Conservation (phyloP, 805 yeast species). For the Starmera amethionina region DNA sequence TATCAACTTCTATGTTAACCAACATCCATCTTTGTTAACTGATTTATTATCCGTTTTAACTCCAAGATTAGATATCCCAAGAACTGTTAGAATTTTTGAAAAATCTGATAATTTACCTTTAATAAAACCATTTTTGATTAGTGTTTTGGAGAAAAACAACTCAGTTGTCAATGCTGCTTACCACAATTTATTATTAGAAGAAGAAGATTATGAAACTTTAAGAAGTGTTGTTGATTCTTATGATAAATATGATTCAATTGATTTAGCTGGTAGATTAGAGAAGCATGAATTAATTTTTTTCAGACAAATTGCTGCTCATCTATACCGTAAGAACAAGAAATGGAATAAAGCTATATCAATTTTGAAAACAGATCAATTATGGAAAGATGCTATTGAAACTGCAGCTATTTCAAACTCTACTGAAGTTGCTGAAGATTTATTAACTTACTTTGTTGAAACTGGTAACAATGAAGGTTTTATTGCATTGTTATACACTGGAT, state of each 20-base stretch:
- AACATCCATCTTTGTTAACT: slow-evolving; percentile 83
- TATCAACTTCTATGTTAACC: slow-evolving; percentile 83
- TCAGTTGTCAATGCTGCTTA: slow-evolving; percentile 90
- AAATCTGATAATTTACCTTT: slow-evolving; percentile 94
- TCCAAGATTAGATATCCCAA: slow-evolving; percentile 86
- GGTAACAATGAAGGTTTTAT: slow-evolving; percentile 94
- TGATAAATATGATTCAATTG: slow-evolving; percentile 88
- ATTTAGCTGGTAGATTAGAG: slow-evolving; percentile 86
- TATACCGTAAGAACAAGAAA: slow-evolving; percentile 90
- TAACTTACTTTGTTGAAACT: slow-evolving; percentile 89
- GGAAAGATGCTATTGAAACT: slow-evolving; percentile 91
- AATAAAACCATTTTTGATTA: slow-evolving; percentile 89
- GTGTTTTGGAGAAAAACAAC: slow-evolving; percentile 84
- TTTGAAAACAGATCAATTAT: slow-evolving; percentile 83
- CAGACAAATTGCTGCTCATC: slow-evolving; percentile 91
- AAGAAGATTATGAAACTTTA: slow-evolving; percentile 88
- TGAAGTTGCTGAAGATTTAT: slow-evolving; percentile 80
- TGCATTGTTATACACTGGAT: slow-evolving; percentile 80
- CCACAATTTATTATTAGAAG: slow-evolving; percentile 92
- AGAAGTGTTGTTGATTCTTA: slow-evolving; percentile 79
- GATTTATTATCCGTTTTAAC: slow-evolving; percentile 78
- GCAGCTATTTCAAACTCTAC: slow-evolving; percentile 73
- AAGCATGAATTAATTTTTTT: slow-evolving; percentile 85
- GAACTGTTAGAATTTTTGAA: slow-evolving; percentile 90
- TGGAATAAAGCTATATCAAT: slow-evolving; percentile 84